These are phyloP conservation scores for Lobosporangium transversale DNA, from an alignment of 192 early-diverging fungal species.

Conservation along the genomic window DNA sequence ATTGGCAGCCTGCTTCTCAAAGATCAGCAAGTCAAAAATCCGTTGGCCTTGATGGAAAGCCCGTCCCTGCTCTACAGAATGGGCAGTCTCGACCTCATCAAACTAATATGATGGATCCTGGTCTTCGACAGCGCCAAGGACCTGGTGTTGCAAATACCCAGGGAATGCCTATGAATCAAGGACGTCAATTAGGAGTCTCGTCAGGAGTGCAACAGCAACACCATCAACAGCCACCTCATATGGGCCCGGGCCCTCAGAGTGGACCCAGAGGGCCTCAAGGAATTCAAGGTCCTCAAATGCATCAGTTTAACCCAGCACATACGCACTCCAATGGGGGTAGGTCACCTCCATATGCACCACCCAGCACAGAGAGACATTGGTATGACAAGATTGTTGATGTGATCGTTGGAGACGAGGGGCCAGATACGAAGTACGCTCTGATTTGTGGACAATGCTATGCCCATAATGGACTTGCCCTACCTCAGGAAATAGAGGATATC, in stretches of 20 bases:
- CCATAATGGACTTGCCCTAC: constrained; percentile 92
- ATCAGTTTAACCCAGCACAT: neutral
- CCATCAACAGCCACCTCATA: no score
- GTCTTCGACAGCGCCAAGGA: constrained; percentile 42
- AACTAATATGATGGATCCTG: constrained; percentile 46
- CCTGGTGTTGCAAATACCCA: constrained; percentile 29
- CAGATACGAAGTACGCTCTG: constrained; percentile 91
- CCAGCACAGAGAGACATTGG: constrained; percentile 65
- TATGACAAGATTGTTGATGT: constrained; percentile 93
- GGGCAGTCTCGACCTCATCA: constrained; percentile 27
- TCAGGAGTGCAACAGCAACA: constrained; percentile 31
- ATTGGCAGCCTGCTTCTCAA: constrained; percentile 30
- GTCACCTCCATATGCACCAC: constrained; percentile 3
- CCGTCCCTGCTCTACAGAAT: constrained; percentile 20
- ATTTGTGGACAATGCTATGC: constrained; percentile 91
- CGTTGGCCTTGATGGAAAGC: constrained; percentile 26
- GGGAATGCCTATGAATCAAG: constrained; percentile 19
- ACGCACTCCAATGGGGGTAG: constrained; percentile 20
- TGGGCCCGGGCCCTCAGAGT: constrained; percentile 10
- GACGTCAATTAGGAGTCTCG: constrained; percentile 19
- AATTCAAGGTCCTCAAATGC: constrained; percentile 6
- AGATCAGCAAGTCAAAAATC: constrained; percentile 18
- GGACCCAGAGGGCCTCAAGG: constrained; percentile 33
- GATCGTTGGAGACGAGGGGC: constrained; percentile 90
- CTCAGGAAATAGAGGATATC: constrained; percentile 80